Conservation (phyloP, 2,329 filamentous ascomycete species). For the Aureobasidium musti region DNA sequence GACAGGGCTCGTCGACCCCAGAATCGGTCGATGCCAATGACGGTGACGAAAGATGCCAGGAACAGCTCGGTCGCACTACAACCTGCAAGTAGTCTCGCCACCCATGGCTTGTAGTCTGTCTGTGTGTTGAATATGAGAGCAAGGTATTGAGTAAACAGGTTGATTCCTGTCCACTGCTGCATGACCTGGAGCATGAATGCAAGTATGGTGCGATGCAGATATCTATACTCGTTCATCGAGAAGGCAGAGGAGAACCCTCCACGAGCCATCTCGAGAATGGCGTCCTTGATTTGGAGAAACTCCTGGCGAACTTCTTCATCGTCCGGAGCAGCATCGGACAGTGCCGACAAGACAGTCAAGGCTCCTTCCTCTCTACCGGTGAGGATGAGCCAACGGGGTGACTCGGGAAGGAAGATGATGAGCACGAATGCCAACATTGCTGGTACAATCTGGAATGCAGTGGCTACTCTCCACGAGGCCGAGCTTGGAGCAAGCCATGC, state of each 20-base stretch:
- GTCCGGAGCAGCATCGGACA: slow-evolving; percentile 44
- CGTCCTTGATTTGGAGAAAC: slow-evolving; percentile 42
- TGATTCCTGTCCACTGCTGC: slow-evolving; percentile 46
- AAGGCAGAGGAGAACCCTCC: slow-evolving; percentile 39
- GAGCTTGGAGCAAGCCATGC: slow-evolving; percentile 38
- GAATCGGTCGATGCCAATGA: slow-evolving; percentile 46
- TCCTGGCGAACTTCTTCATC: slow-evolving; percentile 37
- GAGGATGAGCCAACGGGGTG: slow-evolving; percentile 42
- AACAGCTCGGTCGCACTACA: slow-evolving; percentile 52
- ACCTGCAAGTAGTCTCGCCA: slow-evolving; percentile 40
- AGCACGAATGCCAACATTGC: slow-evolving; percentile 35
- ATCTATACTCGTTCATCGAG: slow-evolving; percentile 46
- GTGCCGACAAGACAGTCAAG: slow-evolving; percentile 39
- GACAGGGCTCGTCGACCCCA: slow-evolving; percentile 41
- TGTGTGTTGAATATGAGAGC: slow-evolving; percentile 48
- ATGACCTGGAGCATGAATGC: slow-evolving; percentile 51
- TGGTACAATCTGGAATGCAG: slow-evolving; percentile 39
- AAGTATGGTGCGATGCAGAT: slow-evolving; percentile 48
- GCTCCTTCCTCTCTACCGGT: slow-evolving; percentile 42
- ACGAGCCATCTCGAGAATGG: slow-evolving; percentile 42
- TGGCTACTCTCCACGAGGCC: slow-evolving; percentile 39
- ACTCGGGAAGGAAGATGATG: slow-evolving; percentile 38
- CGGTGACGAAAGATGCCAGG: slow-evolving; percentile 52
- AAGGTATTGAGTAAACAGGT: slow-evolving; percentile 48
- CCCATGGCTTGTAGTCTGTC: slow-evolving; percentile 35